Evolutionary conservation across 352 stramenopile species (phyloP).

Genomic region (Phytopythium ostracodes): DNA sequence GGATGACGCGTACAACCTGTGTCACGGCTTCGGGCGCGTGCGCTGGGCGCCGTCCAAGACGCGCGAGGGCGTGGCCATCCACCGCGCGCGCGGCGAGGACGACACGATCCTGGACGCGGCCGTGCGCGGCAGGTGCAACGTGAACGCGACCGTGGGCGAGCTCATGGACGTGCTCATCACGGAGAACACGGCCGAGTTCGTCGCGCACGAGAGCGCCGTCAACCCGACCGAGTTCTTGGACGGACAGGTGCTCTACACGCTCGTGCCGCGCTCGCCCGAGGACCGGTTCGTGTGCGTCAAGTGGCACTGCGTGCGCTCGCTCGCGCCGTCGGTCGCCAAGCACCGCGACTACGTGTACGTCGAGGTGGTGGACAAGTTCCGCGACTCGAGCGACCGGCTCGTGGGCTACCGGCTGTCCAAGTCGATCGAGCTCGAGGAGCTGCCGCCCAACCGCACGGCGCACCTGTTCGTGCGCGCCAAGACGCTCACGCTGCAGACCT

Average conservation of each 20-base stretch:
- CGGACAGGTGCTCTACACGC: conserved; percentile 67
- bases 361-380: conserved; percentile 78
- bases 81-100: conserved; percentile 56
- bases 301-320: conserved; percentile 73
- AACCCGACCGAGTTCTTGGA: conserved; percentile 78
- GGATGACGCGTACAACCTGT: conserved; percentile 79
- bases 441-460: conserved; percentile 37
- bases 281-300: conserved; percentile 81
- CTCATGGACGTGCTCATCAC: conserved; percentile 78
- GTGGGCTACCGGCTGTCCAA: conserved; percentile 75
- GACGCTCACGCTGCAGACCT: conserved; percentile 74
- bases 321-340: conserved; percentile 68
- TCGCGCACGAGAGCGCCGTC: conserved; percentile 49
- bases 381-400: conserved; percentile 48
- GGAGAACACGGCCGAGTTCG: conserved; percentile 63
- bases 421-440: conserved; percentile 62
- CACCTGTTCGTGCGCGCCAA: conserved; percentile 66
- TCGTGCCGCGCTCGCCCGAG: conserved; percentile 53
- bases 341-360: conserved; percentile 83
- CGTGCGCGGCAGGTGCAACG: conserved; percentile 67
- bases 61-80: conserved; percentile 66
- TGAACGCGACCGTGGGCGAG: conserved; percentile 69
- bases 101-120: conserved; percentile 61
- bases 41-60: conserved; percentile 66
- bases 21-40: conserved; percentile 69